Percentiles rank a stretch among this genome's conserved stretches.
Evolutionary conservation across 805 yeast genomes (phyloP).

Genomic region (Candida oleophila): DNA sequence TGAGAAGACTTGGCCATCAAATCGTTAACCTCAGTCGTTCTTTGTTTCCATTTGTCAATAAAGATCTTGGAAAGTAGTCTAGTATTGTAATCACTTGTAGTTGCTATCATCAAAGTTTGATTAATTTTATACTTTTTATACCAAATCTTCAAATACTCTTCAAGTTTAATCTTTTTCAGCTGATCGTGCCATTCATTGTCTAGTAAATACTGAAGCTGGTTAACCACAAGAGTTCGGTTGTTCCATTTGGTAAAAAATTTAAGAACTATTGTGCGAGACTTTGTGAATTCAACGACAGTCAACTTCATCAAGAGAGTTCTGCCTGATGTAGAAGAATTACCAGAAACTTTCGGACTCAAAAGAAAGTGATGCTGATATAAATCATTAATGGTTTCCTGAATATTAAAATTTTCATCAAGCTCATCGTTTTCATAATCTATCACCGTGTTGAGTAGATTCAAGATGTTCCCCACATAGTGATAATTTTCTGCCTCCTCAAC

Average conservation of each 20-base stretch:
- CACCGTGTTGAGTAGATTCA: conserved; percentile 18
- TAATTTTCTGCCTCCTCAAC: conserved; percentile 14
- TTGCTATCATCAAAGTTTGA: background rate
- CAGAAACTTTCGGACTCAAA: conserved; percentile 9
- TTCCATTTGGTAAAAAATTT: conserved; percentile 1
- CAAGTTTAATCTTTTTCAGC: background rate
- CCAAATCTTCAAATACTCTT: background rate
- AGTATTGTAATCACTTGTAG: background rate
- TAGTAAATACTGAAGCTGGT: conserved; percentile 9
- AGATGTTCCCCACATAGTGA: conserved; percentile 20
- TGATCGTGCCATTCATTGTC: background rate
- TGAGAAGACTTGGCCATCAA: background rate
- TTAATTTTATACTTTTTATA: background rate
- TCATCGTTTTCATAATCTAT: conserved; percentile 29
- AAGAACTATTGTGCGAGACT: background rate
- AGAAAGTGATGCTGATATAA: conserved; percentile 23
- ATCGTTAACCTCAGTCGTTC: background rate
- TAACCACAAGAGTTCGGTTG: conserved; percentile 6
- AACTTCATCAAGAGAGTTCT: conserved; percentile 32
- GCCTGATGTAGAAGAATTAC: conserved; percentile 3
- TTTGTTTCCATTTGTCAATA: conserved; percentile 2
- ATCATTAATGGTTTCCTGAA: conserved; percentile 20
- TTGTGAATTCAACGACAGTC: conserved; percentile 17
- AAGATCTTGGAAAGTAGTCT: background rate
- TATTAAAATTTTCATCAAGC: conserved; percentile 15